These are phyloP conservation scores for Globisporangium perplexum DNA, from an alignment of 352 stramenopile genomes.

Conservation along the genomic window DNA sequence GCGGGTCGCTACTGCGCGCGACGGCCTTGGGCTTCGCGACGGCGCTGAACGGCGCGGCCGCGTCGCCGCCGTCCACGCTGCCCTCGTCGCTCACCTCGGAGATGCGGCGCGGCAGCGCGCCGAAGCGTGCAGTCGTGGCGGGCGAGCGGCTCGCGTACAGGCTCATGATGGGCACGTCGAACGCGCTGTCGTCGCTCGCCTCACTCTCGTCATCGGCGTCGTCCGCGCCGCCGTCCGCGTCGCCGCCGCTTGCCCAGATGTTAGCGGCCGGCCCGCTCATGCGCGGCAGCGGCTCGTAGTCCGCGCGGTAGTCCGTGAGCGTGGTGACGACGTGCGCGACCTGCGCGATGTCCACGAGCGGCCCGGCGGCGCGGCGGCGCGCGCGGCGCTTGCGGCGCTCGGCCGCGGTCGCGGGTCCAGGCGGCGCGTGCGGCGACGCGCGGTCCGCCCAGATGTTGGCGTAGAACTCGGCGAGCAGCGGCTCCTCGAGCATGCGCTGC, in stretches of 20 bases:
- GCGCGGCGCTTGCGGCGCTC: slow-evolving; percentile 24
- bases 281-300: slow-evolving; percentile 35
- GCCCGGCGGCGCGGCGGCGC: slow-evolving; percentile 11
- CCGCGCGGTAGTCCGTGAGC: slow-evolving; percentile 58
- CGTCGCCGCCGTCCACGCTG: slow-evolving; percentile 21
- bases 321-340: slow-evolving; percentile 68
- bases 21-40: background rate
- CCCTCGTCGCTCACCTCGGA: slow-evolving; percentile 41
- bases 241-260: slow-evolving; percentile 42
- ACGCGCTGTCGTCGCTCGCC: background rate
- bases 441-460: slow-evolving; percentile 45
- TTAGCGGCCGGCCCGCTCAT: slow-evolving; percentile 26
- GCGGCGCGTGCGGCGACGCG: background rate
- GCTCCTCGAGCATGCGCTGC: slow-evolving; percentile 27
- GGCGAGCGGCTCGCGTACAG: background rate
- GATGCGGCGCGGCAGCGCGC: slow-evolving; percentile 26
- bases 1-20: slow-evolving; percentile 10
- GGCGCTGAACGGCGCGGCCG: background rate
- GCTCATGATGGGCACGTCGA: slow-evolving; percentile 3
- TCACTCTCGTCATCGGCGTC: slow-evolving; percentile 4
- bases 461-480: slow-evolving; percentile 47
- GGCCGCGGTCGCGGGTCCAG: slow-evolving; percentile 12
- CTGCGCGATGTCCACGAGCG: slow-evolving; percentile 61
- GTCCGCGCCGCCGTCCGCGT: slow-evolving; percentile 14
- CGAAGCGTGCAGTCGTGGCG: slow-evolving; percentile 12